Conservation (phyloP, 371 early-diverging fungal genomes). For the Umbelopsis sp. region DNA sequence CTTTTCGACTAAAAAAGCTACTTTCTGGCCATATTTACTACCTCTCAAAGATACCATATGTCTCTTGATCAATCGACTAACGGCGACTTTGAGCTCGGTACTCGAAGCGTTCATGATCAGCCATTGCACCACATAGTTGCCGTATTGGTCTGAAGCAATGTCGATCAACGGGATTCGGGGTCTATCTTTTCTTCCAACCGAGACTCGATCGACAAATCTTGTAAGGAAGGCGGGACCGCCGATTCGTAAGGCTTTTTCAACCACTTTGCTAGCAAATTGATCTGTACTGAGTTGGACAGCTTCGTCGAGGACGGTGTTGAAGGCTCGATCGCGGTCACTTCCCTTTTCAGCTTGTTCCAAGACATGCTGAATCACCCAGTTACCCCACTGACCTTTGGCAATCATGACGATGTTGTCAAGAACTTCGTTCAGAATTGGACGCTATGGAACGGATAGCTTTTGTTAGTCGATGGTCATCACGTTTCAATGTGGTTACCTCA, state of each 20-base stretch:
- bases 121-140: slow-evolving; percentile 91
- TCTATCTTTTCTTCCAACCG: slow-evolving; percentile 24
- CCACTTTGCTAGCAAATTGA: slow-evolving; percentile 80
- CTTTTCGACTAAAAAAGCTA: slow-evolving; percentile 76
- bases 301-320: slow-evolving; percentile 55
- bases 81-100: slow-evolving; percentile 56
- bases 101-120: slow-evolving; percentile 66
- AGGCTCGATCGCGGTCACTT: slow-evolving; percentile 50
- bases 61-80: slow-evolving; percentile 66
- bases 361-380: slow-evolving; percentile 81
- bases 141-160: slow-evolving; percentile 74
- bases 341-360: slow-evolving; percentile 66
- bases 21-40: slow-evolving; percentile 80
- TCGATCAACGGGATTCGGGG: slow-evolving; percentile 57
- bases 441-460: slow-evolving; percentile 23
- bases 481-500: background rate
- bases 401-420: slow-evolving; percentile 60
- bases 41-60: slow-evolving; percentile 75
- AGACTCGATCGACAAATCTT: slow-evolving; percentile 35
- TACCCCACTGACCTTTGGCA: slow-evolving; percentile 80
- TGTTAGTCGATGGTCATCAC: background rate
- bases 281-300: slow-evolving; percentile 62
- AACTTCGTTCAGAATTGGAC: slow-evolving; percentile 64
- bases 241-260: slow-evolving; percentile 74
- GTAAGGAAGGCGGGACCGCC: slow-evolving; percentile 43